Evolutionary conservation across 2,329 filamentous ascomycete genomes (phyloP).

Genomic region (Stagonosporopsis vannaccii): DNA sequence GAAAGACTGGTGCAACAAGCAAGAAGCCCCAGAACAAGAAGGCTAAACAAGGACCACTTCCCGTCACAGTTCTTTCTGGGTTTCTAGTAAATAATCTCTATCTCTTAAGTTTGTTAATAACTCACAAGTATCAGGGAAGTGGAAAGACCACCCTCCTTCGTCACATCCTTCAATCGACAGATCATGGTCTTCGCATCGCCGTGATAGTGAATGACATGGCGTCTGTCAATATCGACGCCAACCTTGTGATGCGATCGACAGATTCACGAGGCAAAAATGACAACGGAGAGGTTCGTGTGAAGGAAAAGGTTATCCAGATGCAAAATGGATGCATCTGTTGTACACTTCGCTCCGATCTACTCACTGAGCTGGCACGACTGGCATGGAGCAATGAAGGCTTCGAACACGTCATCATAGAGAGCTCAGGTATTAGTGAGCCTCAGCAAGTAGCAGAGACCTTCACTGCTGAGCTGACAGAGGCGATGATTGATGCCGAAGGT

Average conservation of each 20-base stretch:
- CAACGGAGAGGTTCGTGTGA: conserved; percentile 58
- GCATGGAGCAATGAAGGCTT: conserved; percentile 66
- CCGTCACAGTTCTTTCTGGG: conserved; percentile 67
- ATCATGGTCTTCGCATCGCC: conserved; percentile 73
- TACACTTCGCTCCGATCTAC: conserved; percentile 73
- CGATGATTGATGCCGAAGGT: conserved; percentile 54
- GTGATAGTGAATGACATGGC: conserved; percentile 77
- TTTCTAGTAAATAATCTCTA: conserved; percentile 57
- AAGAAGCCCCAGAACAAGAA: conserved; percentile 18
- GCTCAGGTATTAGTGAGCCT: conserved; percentile 74
- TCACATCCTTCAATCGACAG: conserved; percentile 68
- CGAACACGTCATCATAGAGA: conserved; percentile 77
- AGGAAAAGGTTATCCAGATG: conserved; percentile 71
- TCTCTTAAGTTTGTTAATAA: background rate
- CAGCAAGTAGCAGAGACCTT: conserved; percentile 80
- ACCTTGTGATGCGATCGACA: conserved; percentile 60
- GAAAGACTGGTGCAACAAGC: conserved; percentile 22
- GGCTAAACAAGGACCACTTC: conserved; percentile 51
- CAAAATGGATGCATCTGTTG: conserved; percentile 80
- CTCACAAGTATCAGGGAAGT: conserved; percentile 60
- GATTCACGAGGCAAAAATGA: conserved; percentile 43
- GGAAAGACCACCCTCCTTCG: conserved; percentile 76
- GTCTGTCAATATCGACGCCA: conserved; percentile 68
- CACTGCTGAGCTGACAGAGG: conserved; percentile 58
- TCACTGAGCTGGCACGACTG: conserved; percentile 72